These are phyloP conservation scores for Tricladium varicosporioides DNA, from an alignment of 2,329 filamentous ascomycete genomes.

Conservation along the genomic window DNA sequence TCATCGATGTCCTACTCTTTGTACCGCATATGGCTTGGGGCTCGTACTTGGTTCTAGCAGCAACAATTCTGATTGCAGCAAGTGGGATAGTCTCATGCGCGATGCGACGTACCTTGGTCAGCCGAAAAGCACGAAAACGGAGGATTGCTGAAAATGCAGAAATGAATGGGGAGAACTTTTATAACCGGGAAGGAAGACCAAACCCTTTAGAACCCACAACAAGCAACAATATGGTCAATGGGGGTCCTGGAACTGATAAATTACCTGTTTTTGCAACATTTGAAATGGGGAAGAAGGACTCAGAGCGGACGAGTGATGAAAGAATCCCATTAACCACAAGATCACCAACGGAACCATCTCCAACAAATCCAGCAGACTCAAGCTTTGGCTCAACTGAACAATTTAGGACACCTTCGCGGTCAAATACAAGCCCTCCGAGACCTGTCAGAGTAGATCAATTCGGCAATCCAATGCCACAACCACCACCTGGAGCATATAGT, in stretches of 20 bases:
- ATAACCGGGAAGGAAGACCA: slow-evolving; percentile 57
- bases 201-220: slow-evolving; percentile 35
- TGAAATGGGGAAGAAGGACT: slow-evolving; percentile 53
- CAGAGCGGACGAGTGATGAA: slow-evolving; percentile 65
- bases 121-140: slow-evolving; percentile 88
- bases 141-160: slow-evolving; percentile 91
- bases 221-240: slow-evolving; percentile 53
- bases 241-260: slow-evolving; percentile 50
- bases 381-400: slow-evolving; percentile 19
- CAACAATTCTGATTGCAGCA: slow-evolving; percentile 79
- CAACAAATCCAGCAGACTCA: slow-evolving; percentile 34
- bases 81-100: slow-evolving; percentile 86
- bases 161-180: slow-evolving; percentile 95
- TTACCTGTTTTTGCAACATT: slow-evolving; percentile 61
- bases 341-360: slow-evolving; percentile 58
- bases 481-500: slow-evolving; percentile 31
- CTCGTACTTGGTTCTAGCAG: slow-evolving; percentile 86
- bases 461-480: slow-evolving; percentile 50
- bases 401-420: slow-evolving; percentile 21
- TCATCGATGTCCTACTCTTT: slow-evolving; percentile 92
- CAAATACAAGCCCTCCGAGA: slow-evolving; percentile 37
- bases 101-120: slow-evolving; percentile 89
- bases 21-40: slow-evolving; percentile 93
- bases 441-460: slow-evolving; percentile 57
- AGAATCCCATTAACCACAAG: slow-evolving; percentile 65